Conservation (phyloP, 23 red algal species). For the Porphyridium purpureum region DNA sequence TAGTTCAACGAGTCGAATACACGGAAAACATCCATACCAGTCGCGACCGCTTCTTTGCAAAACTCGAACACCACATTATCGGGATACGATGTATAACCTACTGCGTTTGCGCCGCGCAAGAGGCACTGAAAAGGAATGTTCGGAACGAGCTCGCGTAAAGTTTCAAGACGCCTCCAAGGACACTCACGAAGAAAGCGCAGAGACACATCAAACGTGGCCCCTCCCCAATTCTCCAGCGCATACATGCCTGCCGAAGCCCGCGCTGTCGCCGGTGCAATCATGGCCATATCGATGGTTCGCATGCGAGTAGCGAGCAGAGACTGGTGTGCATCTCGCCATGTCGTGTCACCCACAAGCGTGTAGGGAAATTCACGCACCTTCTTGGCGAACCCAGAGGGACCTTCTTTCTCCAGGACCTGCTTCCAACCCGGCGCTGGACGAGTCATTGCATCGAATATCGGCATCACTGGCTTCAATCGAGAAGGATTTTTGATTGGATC, state of each 20-base stretch:
- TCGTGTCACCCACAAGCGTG: constrained; percentile 6
- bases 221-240: neutral
- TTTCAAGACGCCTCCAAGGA: constrained; percentile 2
- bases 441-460: neutral
- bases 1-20: constrained; percentile 10
- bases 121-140: constrained; percentile 7
- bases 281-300: constrained; percentile 1
- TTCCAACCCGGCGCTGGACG: neutral
- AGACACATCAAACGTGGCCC: constrained; percentile 5
- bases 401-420: neutral
- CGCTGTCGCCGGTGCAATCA: constrained; percentile 7
- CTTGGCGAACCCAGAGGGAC: neutral
- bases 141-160: neutral
- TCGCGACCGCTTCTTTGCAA: neutral
- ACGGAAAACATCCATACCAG: constrained; percentile 4
- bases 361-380: neutral
- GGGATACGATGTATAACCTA: neutral
- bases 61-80: constrained; percentile 6
- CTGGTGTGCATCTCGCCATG: constrained; percentile 7
- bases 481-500: neutral
- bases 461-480: neutral
- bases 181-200: constrained; percentile 6
- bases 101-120: constrained; percentile 4
- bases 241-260: neutral
- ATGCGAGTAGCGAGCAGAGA: constrained; percentile 4